Base-by-base conservation (phyloP, 495 filamentous ascomycete species). In the Cercophora scortea region DNA sequence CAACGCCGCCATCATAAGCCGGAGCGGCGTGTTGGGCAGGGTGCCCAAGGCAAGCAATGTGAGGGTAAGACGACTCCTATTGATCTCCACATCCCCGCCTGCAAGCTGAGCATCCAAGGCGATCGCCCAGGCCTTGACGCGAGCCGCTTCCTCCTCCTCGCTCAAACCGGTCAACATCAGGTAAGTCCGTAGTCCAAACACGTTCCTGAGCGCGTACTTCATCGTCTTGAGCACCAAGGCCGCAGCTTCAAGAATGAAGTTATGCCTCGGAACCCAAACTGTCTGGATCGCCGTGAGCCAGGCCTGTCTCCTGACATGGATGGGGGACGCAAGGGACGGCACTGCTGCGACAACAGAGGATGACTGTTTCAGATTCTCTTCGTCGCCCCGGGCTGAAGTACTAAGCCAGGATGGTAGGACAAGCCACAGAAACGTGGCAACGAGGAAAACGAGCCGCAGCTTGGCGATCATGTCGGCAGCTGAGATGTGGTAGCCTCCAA, bases 231-330 rank as follows among this genome's bases (percentile, higher is more conserved):
- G 76, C 6, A 78, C 75, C 43, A 97, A 76, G 0, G 91, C 91
- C 13, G 85, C 83, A 54, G 88, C 83, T 65, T 96, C 92, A 15
- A 90, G 82, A 57, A 88, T 76, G 61, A 95, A 89, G 46, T 83
- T 83, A 62, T 95, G 89, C 11, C 84, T 81, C 16, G 92, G 92
- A n/a, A 97, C 86, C 75, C 90, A 94, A 12, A 95, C 89, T 17
- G 87, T 89, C 70, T 96, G 92, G 54, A 96, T 84, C 4, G 92
- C 91, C 2, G 92, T 96, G 46, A 95, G 81, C 90, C 92, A 96
- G 32, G 92, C 92, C 61, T 89, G 87, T 53, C 85, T 80, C 47
- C 90, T 84, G 47, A 94, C 88, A 55, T 92, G 86, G 47, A 92
- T 85, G 7, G 92, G 83, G 2, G 90, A 91, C 12, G 88, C 85